Percentiles rank a stretch among this genome's conserved stretches.
phyloP scores from a whole-genome alignment of 2,329 filamentous ascomycete species.

The Trichoderma sp. region DNA sequence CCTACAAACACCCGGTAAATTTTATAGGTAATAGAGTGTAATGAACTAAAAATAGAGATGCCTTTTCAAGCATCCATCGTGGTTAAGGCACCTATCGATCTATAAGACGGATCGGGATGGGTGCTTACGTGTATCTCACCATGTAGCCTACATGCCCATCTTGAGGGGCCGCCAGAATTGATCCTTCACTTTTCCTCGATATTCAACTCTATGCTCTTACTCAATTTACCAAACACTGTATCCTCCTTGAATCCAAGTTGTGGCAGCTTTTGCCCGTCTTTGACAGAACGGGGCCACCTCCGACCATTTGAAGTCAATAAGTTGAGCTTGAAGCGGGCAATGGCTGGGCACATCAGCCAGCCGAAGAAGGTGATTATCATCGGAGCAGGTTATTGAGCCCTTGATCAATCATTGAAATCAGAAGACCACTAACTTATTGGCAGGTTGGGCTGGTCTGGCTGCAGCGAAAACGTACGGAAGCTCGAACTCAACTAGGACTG shows the following conservation, averaged over 20 bases:
- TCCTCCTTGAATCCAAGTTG: no score
- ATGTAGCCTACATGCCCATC: not conserved
- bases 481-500: not conserved
- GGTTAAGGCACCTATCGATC: no score
- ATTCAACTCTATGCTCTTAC: no score
- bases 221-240: no score
- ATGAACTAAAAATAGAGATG: not conserved
- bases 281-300: not conserved
- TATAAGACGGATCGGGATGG: not conserved
- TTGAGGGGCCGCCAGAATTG: not conserved
- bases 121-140: constrained; percentile 17
- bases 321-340: not conserved
- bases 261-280: not conserved
- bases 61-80: not conserved
- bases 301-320: no score
- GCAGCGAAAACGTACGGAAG: constrained; percentile 15
- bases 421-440: not conserved
- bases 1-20: no score
- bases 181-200: no score
- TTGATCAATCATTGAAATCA: no score
- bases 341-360: not conserved
- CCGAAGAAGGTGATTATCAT: not conserved
- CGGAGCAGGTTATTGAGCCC: not conserved
- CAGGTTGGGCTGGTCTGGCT: constrained; percentile 16
- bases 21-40: no score